Evolutionary conservation across 1,284 basidiomycete species (phyloP), one percentile per base, ranked within the genome.

Genomic region (Melampsora larici-populina): DNA sequence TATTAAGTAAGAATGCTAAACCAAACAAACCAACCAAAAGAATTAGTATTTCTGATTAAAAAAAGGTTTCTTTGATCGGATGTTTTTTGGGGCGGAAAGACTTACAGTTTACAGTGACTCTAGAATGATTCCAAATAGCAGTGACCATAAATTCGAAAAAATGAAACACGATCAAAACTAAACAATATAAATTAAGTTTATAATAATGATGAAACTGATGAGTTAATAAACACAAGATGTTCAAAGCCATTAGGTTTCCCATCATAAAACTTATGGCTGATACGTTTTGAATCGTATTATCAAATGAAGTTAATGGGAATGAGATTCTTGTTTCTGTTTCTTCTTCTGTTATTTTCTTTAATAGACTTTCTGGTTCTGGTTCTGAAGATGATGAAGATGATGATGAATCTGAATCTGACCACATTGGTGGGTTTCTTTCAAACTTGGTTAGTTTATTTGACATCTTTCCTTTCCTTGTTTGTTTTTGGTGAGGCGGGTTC

Each of bases 121-220:
- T 62, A 49, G 66, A 51, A 60, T 66, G 75, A 48, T 77, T 77
- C 40, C 67, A 77, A 60, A 64, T 70, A 11, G 75, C 75, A 36
- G 75, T 77, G n/a, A 60, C 67, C 48, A 77, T 46, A 43, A 77
- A 77, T 60, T 77, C 75, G 43, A 70, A 31, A 26, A 77, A 48
- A 70, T 77, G 75, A 24, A 77, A 77, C 26, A 64, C 15, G 40
- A 48, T 18, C 31, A 77, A 58, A 5, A 40, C 15, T n/a, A 77
- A 11, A 17, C 48, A n/a, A 33, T 77, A 70, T 33, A 70, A 2
- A 26, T 70, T 46, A 7, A 33, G n/a, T 66, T 26, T 15, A 13
- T 43, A 26, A 21, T 31, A 58, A 51, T 58, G 51, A 21, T 18
- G 7, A 26, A 36, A 26, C 4, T 55, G 51, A 55, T 26, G 21